These are phyloP conservation scores for Leptographium wingfieldii DNA, from an alignment of 2,329 filamentous ascomycete genomes.

Conservation along the genomic window DNA sequence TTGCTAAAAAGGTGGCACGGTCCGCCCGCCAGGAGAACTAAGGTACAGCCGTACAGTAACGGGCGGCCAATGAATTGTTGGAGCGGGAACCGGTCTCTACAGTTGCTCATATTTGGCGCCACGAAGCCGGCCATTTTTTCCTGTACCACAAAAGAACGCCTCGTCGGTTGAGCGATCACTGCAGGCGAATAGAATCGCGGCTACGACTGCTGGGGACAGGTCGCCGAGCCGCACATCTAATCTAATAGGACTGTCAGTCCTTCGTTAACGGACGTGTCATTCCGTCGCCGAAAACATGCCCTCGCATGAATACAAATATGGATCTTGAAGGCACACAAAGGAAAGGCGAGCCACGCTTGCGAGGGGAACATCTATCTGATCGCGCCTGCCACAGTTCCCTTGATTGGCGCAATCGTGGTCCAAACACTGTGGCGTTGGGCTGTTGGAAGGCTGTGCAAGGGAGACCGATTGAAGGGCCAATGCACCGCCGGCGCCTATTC, in stretches of 20 bases:
- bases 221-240: too few relatives aligned
- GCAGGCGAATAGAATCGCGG: too few relatives aligned
- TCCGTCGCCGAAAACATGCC: neutral
- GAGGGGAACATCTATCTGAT: neutral
- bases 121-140: too few relatives aligned
- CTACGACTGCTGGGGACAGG: too few relatives aligned
- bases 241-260: too few relatives aligned
- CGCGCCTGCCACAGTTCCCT: neutral
- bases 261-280: too few relatives aligned
- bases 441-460: neutral
- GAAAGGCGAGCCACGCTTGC: neutral
- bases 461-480: neutral
- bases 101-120: too few relatives aligned
- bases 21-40: neutral
- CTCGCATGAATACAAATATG: neutral
- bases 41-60: neutral
- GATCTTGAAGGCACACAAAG: neutral
- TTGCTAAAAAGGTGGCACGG: neutral
- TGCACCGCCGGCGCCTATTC: neutral
- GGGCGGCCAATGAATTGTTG: too few relatives aligned
- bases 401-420: neutral
- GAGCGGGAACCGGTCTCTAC: too few relatives aligned
- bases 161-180: too few relatives aligned
- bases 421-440: neutral
- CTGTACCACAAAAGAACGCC: too few relatives aligned